These are phyloP conservation scores for Sparassis latifolia DNA, from an alignment of 1,284 basidiomycete genomes.

Conservation along the genomic window DNA sequence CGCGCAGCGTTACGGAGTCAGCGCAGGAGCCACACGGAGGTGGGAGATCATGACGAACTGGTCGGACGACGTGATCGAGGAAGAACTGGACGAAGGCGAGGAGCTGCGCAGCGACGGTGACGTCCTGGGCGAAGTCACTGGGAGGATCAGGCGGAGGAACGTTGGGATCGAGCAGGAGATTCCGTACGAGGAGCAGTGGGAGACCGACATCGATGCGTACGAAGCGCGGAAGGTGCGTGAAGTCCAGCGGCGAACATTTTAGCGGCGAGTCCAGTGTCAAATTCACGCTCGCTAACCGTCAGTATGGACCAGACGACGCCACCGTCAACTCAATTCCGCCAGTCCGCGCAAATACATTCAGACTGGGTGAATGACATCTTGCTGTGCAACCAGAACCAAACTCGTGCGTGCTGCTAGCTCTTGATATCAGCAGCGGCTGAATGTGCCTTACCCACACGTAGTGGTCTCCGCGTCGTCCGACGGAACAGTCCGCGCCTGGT, in stretches of 20 bases:
- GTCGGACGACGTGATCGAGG: slow-evolving; percentile 63
- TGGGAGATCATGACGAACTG: slow-evolving; percentile 82
- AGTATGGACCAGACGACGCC: slow-evolving; percentile 9
- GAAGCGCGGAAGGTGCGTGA: slow-evolving; percentile 42
- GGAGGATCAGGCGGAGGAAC: slow-evolving; percentile 16
- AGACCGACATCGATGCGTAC: slow-evolving; percentile 53
- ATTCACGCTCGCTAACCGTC: not conserved
- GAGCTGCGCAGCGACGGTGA: slow-evolving; percentile 59
- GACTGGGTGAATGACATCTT: slow-evolving; percentile 98
- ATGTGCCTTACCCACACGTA: slow-evolving; percentile 18
- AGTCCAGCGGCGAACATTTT: not conserved
- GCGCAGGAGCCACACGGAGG: slow-evolving; percentile 23
- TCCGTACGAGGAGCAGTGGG: slow-evolving; percentile 74
- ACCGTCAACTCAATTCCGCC: slow-evolving; percentile 52
- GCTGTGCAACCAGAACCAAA: slow-evolving; percentile 90
- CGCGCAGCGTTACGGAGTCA: slow-evolving; percentile 29
- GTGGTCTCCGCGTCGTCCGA: slow-evolving; percentile 95
- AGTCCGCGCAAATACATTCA: slow-evolving; percentile 80
- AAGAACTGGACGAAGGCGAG: slow-evolving; percentile 51
- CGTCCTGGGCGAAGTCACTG: slow-evolving; percentile 63
- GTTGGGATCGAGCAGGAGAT: slow-evolving; percentile 30
- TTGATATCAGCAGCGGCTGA: not conserved
- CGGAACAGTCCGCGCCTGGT: slow-evolving; percentile 93
- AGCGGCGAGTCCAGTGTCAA: not conserved
- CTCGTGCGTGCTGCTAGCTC: slow-evolving; percentile 39